These are phyloP conservation scores for Trichophyton benhamiae DNA, from an alignment of 2,329 filamentous ascomycete genomes.

Conservation along the genomic window DNA sequence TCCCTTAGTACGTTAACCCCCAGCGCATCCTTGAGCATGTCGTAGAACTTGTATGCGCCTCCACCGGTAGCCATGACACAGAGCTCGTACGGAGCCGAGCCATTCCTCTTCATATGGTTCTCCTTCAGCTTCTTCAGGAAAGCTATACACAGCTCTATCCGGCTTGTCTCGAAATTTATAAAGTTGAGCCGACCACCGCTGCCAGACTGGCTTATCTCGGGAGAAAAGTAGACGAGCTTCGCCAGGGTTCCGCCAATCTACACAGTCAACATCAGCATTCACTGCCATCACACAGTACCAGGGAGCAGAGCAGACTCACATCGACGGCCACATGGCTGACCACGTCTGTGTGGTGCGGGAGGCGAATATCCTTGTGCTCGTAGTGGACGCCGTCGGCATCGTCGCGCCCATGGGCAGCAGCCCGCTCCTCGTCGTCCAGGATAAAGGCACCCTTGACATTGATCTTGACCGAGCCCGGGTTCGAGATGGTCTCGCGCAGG, in stretches of 20 bases:
- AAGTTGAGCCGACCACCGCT: conserved; percentile 88
- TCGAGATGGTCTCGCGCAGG: conserved; percentile 39
- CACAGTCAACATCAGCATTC: not conserved
- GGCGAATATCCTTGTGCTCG: conserved; percentile 84
- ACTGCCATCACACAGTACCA: not conserved
- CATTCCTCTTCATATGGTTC: conserved; percentile 66
- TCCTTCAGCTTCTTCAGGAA: conserved; percentile 79
- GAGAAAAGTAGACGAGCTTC: conserved; percentile 95
- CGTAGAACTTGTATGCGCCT: conserved; percentile 93
- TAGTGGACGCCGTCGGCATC: conserved; percentile 48
- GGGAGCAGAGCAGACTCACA: conserved; percentile 43
- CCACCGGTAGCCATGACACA: conserved; percentile 94
- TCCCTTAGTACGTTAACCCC: conserved; percentile 81
- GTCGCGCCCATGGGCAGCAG: conserved; percentile 17
- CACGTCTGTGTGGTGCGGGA: conserved; percentile 87
- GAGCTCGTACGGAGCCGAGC: conserved; percentile 54
- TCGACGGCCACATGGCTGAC: conserved; percentile 96
- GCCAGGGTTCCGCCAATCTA: conserved; percentile 91
- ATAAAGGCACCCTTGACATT: conserved; percentile 96
- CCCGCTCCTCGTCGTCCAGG: conserved; percentile 70
- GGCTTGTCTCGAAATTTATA: conserved; percentile 88
- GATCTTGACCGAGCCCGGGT: conserved; percentile 67
- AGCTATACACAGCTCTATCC: conserved; percentile 83
- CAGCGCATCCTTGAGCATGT: conserved; percentile 70
- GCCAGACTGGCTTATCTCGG: conserved; percentile 65